Evolutionary conservation across 2,329 filamentous ascomycete species (phyloP).

Genomic region (Coniochaeta hoffmannii): DNA sequence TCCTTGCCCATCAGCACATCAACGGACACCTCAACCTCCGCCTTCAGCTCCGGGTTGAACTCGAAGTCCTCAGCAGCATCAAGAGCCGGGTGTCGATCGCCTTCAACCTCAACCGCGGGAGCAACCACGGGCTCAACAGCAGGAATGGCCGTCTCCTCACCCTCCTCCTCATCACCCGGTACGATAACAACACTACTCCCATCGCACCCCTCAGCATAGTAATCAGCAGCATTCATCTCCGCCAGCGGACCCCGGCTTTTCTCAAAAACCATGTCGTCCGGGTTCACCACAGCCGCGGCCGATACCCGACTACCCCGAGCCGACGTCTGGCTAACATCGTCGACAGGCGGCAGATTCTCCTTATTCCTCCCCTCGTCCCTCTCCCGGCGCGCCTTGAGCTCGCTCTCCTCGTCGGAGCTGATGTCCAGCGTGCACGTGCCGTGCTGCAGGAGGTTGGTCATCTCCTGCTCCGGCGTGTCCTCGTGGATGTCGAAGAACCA

Average conservation of each 20-base stretch:
- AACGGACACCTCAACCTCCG: conserved; percentile 17
- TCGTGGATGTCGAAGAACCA: conserved; percentile 97
- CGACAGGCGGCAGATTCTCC: conserved; percentile 80
- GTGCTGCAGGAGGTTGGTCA: conserved; percentile 89
- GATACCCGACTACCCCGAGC: conserved; percentile 18
- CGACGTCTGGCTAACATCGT: conserved; percentile 54
- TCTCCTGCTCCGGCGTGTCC: conserved; percentile 82
- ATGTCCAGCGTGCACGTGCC: conserved; percentile 82
- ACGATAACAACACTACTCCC: conserved; percentile 54
- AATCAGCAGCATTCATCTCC: conserved; percentile 61
- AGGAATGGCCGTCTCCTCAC: conserved; percentile 23
- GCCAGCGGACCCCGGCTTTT: conserved; percentile 58
- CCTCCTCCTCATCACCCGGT: conserved; percentile 48
- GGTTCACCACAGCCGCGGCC: conserved; percentile 16
- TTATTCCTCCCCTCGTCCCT: conserved; percentile 64
- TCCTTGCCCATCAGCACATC: conserved; percentile 31
- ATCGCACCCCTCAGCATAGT: conserved; percentile 59
- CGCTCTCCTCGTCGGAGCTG: conserved; percentile 74
- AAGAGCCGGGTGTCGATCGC: conserved; percentile 3
- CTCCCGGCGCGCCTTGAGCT: conserved; percentile 43
- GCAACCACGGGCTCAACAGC: conserved; percentile 5
- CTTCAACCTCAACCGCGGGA: conserved; percentile 8
- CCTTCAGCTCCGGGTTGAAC: conserved; percentile 18
- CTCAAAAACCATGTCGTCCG: conserved; percentile 53
- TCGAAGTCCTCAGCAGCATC: conserved; percentile 14